Conservation (phyloP, 1,139 yeast genomes). For the Pneumocystis wakefieldiae region DNA sequence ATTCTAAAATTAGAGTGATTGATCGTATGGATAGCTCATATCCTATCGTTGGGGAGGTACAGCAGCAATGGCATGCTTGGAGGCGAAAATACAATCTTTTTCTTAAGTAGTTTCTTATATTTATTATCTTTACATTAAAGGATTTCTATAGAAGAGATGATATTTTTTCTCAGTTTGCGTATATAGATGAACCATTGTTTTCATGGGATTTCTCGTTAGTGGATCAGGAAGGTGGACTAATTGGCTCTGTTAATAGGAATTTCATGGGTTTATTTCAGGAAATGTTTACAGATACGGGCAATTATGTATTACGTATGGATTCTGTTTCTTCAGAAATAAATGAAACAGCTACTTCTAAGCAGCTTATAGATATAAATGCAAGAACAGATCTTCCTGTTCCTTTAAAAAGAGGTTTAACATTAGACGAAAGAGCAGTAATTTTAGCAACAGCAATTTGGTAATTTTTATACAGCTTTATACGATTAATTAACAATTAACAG, state of each 20-base stretch:
- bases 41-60: conserved; percentile 64
- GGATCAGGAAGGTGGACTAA: conserved; percentile 41
- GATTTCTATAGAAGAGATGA: conserved; percentile 17
- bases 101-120: conserved; percentile 10
- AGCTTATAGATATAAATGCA: conserved; percentile 6
- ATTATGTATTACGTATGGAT: conserved; percentile 73
- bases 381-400: conserved; percentile 2
- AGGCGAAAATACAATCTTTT: conserved; percentile 73
- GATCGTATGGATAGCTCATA: conserved; percentile 18
- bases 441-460: conserved; percentile 69
- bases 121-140: background rate
- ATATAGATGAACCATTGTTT: conserved; percentile 71
- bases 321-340: conserved; percentile 2
- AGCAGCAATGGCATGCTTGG: conserved; percentile 92
- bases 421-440: conserved; percentile 74
- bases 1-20: conserved; percentile 59
- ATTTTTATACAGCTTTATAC: background rate
- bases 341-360: conserved; percentile 7
- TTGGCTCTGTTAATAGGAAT: conserved; percentile 74
- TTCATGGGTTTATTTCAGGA: conserved; percentile 94
- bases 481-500: background rate
- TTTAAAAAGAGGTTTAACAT: conserved; percentile 28
- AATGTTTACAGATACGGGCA: conserved; percentile 86
- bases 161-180: conserved; percentile 59
- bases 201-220: conserved; percentile 72